Base-by-base conservation (phyloP, 2,329 filamentous ascomycete species). In the Periglandula ipomoeae region DNA sequence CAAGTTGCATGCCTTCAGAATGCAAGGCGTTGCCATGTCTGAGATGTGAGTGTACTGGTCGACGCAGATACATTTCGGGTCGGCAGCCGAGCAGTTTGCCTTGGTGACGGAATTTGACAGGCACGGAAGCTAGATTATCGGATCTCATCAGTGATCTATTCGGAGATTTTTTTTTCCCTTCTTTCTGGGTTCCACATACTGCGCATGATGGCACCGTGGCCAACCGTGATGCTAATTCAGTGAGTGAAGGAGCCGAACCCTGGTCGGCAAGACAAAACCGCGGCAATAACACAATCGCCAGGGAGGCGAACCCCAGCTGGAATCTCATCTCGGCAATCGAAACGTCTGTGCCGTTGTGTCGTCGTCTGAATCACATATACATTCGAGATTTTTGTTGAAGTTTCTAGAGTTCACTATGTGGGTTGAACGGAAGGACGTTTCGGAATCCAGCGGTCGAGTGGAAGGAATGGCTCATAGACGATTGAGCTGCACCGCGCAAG, bases 51-150 rank as follows among this genome's bases (percentile, higher is more conserved):
- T 22, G 17, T 44, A 49, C 19, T 55, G 53, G 53, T 56, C 56
- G 44, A 60, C 54, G n/a, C 72, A 75, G 55, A 72, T 74, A 35
- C 50, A 51, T 27, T 45, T 37, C 11, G 42, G n/a, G 43, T 51
- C 50, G 6, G 19, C 4, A n/a, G 27, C 15, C 3, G 46, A 35
- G 30, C 50, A 51, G 55, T 58, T 62, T 26, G 39, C 44, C 26
- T 45, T 35, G 39, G 20, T 2, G 15, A 44, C 35, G 5, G 39
- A 44, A 5, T 41, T 5, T 10, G 20, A 13, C 13, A 50, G 49
- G 35, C 49, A 48, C 11, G 26, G 15, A 5, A 47, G 26, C 49
- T 50, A 17, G 8, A 45, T n/a, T 10, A 17, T 2, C 20, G 19
- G 15, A 26, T 7, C 17, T 26, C 13, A 41, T 40, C 7, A 38